These are phyloP conservation scores for Phenoliferia sp. DNA, from an alignment of 1,284 basidiomycete genomes.

Conservation along the genomic window DNA sequence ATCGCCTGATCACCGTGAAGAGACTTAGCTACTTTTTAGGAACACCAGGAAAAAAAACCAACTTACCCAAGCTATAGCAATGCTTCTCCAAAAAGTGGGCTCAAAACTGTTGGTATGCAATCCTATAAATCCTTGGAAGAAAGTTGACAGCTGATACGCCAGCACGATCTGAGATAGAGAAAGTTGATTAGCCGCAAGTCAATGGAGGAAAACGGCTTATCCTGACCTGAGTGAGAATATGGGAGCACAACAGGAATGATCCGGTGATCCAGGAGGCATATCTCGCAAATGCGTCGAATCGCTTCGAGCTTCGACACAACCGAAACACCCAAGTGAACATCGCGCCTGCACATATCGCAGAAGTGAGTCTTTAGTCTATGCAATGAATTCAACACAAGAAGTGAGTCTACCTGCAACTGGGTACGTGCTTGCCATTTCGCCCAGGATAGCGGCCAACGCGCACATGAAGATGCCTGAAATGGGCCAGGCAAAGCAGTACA, in stretches of 20 bases:
- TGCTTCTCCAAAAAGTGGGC: background rate
- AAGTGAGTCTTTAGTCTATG: background rate
- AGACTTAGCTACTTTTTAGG: slow-evolving; percentile 26
- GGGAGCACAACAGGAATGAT: slow-evolving; percentile 32
- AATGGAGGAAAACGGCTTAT: too few species aligned
- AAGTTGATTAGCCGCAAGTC: background rate
- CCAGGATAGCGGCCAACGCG: slow-evolving; percentile 32
- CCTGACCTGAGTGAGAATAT: slow-evolving; percentile 30
- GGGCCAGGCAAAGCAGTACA: slow-evolving; percentile 37
- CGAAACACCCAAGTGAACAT: slow-evolving; percentile 37
- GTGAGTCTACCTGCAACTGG: slow-evolving; percentile 33
- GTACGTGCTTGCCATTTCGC: slow-evolving; percentile 35
- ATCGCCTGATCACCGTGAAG: slow-evolving; percentile 17
- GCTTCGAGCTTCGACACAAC: slow-evolving; percentile 27
- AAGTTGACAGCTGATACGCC: slow-evolving; percentile 33
- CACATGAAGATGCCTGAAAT: slow-evolving; percentile 36
- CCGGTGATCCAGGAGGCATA: slow-evolving; percentile 35
- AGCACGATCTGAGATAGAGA: slow-evolving; percentile 29
- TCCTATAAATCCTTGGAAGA: slow-evolving; percentile 31
- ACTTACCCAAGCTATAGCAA: slow-evolving; percentile 31
- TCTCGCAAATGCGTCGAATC: slow-evolving; percentile 31
- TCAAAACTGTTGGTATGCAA: slow-evolving; percentile 16
- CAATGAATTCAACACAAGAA: background rate
- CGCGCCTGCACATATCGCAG: slow-evolving; percentile 16
- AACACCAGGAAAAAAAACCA: slow-evolving; percentile 1